phyloP scores from a whole-genome alignment of 495 filamentous ascomycete species.

The Aspergillus carlsbadensis region DNA sequence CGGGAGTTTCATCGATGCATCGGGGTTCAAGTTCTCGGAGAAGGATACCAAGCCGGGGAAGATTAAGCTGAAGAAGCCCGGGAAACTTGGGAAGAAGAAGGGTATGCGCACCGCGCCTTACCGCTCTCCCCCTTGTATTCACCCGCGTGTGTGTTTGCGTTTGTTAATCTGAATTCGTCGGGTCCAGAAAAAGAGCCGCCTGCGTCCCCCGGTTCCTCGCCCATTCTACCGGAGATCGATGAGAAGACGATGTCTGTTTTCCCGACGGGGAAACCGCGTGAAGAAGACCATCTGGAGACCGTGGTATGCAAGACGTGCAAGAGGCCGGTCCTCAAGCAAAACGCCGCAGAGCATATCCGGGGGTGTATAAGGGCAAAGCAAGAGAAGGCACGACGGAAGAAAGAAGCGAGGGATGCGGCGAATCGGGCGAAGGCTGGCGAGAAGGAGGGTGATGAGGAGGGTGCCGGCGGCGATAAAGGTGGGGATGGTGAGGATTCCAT shows the following conservation, averaged over 20 bases:
- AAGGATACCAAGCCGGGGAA: slow-evolving; percentile 64
- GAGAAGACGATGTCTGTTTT: slow-evolving; percentile 68
- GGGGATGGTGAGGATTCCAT: slow-evolving; percentile 38
- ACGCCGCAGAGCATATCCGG: slow-evolving; percentile 63
- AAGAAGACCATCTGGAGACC: slow-evolving; percentile 62
- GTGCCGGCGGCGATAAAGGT: slow-evolving; percentile 31
- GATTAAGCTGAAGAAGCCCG: slow-evolving; percentile 68
- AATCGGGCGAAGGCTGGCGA: slow-evolving; percentile 56
- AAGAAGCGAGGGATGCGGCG: slow-evolving; percentile 68
- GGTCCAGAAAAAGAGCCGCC: slow-evolving; percentile 22
- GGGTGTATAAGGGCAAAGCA: slow-evolving; percentile 74
- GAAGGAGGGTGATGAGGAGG: slow-evolving; percentile 61
- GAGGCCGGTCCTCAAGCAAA: slow-evolving; percentile 63
- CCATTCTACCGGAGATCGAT: slow-evolving; percentile 72
- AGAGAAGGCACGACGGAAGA: slow-evolving; percentile 75
- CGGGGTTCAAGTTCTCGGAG: slow-evolving; percentile 50
- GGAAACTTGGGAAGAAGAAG: slow-evolving; percentile 53
- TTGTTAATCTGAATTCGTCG: background rate
- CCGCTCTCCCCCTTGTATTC: background rate
- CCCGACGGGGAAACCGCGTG: slow-evolving; percentile 66
- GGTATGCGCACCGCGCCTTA: slow-evolving; percentile 40
- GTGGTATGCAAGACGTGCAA: slow-evolving; percentile 83
- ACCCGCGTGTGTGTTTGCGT: no score
- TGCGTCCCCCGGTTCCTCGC: slow-evolving; percentile 45
- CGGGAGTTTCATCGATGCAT: slow-evolving; percentile 49